Evolutionary conservation across 345 rosid genomes (phyloP), one percentile per base, ranked within the genome.

Genomic region (Heritiera fomes): DNA sequence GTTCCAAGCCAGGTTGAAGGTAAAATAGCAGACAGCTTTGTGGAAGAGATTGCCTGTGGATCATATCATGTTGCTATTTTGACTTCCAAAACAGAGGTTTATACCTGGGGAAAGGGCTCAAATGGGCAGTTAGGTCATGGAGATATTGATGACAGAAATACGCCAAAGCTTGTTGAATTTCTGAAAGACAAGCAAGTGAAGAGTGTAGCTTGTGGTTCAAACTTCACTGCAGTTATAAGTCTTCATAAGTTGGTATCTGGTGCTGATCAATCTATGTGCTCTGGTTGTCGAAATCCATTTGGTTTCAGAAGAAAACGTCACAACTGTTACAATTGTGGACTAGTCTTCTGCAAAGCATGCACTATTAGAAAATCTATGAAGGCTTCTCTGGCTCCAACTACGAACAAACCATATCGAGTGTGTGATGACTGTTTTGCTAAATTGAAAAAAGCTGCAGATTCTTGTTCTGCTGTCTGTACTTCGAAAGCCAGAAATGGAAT

Each of bases 101-200:
- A 87, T 83, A 94, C 97, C 2, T 93, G 98, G 98, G 98, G 98
- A 55, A 90, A 85, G 85, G 98, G 93, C 46, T 58, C 80, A 62
- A 89, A 91, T 84, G 98, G 98, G 28, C 98, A 91, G 77, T 71
- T 94, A 82, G 98, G 98, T 77, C 98, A 94, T 81, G 98, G 94
- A 55, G 95, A 86, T 71, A 73, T 70, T 32, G 86, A 89, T 70
- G 85, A 89, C 84, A 86, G 87, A 86, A 84, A 79, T 61, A 83
- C 80, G 34, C 98, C 98, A 10, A 85, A 85, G 3, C 75, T 85
- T 60, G 91, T 94, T 55, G 87, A 79, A 76, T 90, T 81, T 81
- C 85, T 93, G 53, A 89, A 85, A 85, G 95, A 91, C 79, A 91
- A 91, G 81, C 97, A 90, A 79, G 93, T 93, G 32, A 93, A 89